Evolutionary conservation across 345 rosid genomes (phyloP), one percentile per base, ranked within the genome.

Genomic region (Euphorbia pulcherrima): DNA sequence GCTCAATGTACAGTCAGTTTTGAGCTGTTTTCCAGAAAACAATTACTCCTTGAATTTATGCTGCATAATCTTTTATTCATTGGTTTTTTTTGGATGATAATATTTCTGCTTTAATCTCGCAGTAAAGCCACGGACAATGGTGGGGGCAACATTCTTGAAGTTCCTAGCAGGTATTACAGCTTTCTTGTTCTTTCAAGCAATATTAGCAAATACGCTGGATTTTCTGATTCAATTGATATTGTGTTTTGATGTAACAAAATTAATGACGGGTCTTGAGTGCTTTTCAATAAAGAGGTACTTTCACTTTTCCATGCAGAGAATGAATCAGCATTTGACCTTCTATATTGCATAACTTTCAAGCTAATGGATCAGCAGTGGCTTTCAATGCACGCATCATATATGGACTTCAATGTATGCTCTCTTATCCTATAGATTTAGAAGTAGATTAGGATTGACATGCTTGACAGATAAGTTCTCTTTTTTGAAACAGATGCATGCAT

Each of bases 301-400:
- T 68, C 16, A 35, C 53, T 74, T 75, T 55, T 13, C 57, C 66
- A 37, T 62, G 58, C 87, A 94, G 99, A 87, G 73, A 85, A 89
- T 62, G 97, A 91, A 73, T 83, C 86, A 56, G 99, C 99, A 3
- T 91, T 94, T 80, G 99, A 94, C 75, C 78, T 88, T 75, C 97
- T 94, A 17, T 94, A 94, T 68, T 91, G 99, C 83, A 89, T 90
- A 75, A 87, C 97, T 12, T 94, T 91, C 88, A 94, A 94, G 87
- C 84, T 94, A 70, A 89, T 94, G 97, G 97, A 94, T 84, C 89
- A 86, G 37, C 89, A 85, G 68, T 94, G 99, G 99, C 97, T 91
- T 62, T 48, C 85, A 48, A 91, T 94, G 92, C 99, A 77, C 11
- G 97, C 99, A 9, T 94, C 97, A 40, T 94, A 94, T 78, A 94